Percentiles rank a stretch among this genome's conserved stretches.
Conservation (phyloP, 2,329 filamentous ascomycete genomes). For the Colletotrichum ledebouriae region DNA sequence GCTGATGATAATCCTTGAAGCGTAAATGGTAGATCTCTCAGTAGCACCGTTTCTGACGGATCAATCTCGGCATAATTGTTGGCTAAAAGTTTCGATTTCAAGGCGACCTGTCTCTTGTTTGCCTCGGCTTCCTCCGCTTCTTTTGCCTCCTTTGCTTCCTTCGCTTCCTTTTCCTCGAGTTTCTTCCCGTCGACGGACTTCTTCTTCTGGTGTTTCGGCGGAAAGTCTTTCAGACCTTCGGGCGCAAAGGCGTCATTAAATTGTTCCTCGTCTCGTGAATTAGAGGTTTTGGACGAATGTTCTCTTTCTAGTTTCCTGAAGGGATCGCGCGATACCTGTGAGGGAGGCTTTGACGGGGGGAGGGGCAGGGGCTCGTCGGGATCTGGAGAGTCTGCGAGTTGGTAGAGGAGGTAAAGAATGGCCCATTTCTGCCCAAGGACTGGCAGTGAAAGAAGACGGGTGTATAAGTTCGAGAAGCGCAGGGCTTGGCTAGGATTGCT, state of each 20-base stretch:
- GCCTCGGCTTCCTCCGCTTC: slow-evolving; percentile 45
- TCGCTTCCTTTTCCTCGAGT: slow-evolving; percentile 46
- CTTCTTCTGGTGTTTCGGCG: slow-evolving; percentile 56
- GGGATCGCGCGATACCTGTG: slow-evolving; percentile 48
- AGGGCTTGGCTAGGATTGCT: slow-evolving; percentile 84
- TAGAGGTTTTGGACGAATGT: slow-evolving; percentile 52
- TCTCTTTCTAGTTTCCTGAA: slow-evolving; percentile 55
- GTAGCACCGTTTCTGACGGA: slow-evolving; percentile 74
- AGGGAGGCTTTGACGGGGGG: slow-evolving; percentile 56
- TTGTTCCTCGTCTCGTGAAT: slow-evolving; percentile 61
- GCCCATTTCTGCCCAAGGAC: slow-evolving; percentile 97
- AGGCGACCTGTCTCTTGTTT: slow-evolving; percentile 63
- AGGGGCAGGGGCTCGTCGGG: slow-evolving; percentile 65
- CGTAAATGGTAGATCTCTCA: slow-evolving; percentile 90
- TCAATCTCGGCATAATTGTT: slow-evolving; percentile 69
- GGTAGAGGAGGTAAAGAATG: slow-evolving; percentile 91
- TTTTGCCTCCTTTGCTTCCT: slow-evolving; percentile 44
- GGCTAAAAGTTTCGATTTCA: slow-evolving; percentile 70
- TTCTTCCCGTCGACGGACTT: slow-evolving; percentile 51
- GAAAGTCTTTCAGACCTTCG: slow-evolving; percentile 62
- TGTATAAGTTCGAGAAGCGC: slow-evolving; percentile 91
- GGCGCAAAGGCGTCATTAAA: slow-evolving; percentile 68
- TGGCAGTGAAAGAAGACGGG: slow-evolving; percentile 87
- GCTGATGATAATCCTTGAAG: slow-evolving; percentile 92
- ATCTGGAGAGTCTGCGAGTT: slow-evolving; percentile 78